These are phyloP conservation scores for Pterocarpus macrocarpus DNA, from an alignment of 306 rosid species.

Conservation along the genomic window DNA sequence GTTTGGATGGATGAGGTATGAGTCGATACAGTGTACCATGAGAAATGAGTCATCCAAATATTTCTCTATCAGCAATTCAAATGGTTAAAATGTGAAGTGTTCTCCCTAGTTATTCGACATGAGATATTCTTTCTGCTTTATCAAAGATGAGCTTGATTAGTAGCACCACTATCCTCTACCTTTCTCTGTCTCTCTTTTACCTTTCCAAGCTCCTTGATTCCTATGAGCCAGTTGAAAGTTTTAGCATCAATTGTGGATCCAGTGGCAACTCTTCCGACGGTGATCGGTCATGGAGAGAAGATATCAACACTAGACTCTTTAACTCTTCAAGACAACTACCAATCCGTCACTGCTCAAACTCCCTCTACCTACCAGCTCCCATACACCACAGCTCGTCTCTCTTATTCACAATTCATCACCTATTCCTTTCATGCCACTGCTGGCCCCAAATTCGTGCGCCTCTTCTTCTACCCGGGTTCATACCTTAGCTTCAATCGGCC, in stretches of 20 bases:
- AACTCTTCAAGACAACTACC: not conserved
- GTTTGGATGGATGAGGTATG: too few relatives aligned
- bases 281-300: slow-evolving; percentile 27
- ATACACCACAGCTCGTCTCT: not conserved
- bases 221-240: slow-evolving; percentile 14
- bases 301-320: slow-evolving; percentile 28
- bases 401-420: slow-evolving; percentile 42
- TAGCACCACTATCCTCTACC: slow-evolving; percentile 20
- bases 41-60: too few relatives aligned
- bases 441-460: slow-evolving; percentile 32
- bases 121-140: too few relatives aligned
- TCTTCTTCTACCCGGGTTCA: slow-evolving; percentile 11
- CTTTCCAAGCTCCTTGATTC: not conserved
- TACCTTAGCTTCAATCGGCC: not conserved
- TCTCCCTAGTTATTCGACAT: too few relatives aligned
- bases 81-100: too few relatives aligned
- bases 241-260: slow-evolving; percentile 39
- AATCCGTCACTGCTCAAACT: not conserved
- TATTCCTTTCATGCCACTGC: slow-evolving; percentile 34
- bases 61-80: too few relatives aligned
- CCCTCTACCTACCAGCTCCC: not conserved
- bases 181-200: not conserved
- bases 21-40: too few relatives aligned
- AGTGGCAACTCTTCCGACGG: not conserved
- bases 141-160: not conserved